Base-by-base conservation (phyloP, 306 rosid species). In the Purshia tridentata region DNA sequence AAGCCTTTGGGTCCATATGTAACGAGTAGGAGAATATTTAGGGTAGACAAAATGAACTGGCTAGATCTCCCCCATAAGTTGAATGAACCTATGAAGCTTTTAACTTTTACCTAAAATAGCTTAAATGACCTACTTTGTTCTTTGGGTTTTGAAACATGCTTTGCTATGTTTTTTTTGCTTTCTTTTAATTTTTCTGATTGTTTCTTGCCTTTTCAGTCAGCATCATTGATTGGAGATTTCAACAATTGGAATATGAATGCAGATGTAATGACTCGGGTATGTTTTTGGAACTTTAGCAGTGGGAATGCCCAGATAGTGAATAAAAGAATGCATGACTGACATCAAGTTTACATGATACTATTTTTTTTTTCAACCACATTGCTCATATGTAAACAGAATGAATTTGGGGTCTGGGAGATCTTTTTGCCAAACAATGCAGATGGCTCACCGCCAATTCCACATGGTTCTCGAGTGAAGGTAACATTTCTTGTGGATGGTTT, bases 391-490 rank as follows among this genome's bases (percentile, higher is more conserved):
- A 53, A 76, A 82, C 97, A 95, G 99, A 88, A 95, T 74, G 96
- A 92, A 64, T 95, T 91, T 86, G 99, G 99, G 72, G 98, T 92
- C 77, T 95, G 99, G 99, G 96, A 95, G 89, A 87, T 92, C 76
- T 92, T 90, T 84, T 81, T 95, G 91, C 98, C 99, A 61, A 88
- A 95, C 82, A 95, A 95, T 76, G 96, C 84, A 11, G 99, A 95
- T 64, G 93, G 93, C 74, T 95, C 98, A 66, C 86, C 85, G 0
- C 69, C 98, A 78, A 92, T 95, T 84, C 96, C 97, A 39, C 99
- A 95, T 82, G 99, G 99, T 73, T 95, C 98, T 88, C 89, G 96
- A 56, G 96, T 95, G 76, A 95, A 95, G 99, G 99, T 95, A 79
- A 72, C 69, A 73, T 71, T 65, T 73, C 18, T 53, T 60, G 40